These are phyloP conservation scores for Lactarius indigo DNA, from an alignment of 768 basidiomycete species.

Conservation along the genomic window DNA sequence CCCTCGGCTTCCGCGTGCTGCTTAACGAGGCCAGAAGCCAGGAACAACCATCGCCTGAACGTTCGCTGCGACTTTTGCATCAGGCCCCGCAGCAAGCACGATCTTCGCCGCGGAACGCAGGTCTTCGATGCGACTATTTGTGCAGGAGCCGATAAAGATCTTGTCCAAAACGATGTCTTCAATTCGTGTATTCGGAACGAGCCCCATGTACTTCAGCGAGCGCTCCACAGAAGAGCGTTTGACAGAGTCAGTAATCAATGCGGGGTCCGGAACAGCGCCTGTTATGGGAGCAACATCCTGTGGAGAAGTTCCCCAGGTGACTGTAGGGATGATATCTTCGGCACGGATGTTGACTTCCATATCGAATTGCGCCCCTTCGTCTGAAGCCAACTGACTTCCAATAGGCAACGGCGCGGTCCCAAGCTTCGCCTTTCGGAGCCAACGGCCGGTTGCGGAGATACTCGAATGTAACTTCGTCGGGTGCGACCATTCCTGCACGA, in stretches of 20 bases:
- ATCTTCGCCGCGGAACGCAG: slow-evolving; percentile 57
- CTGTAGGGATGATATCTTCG: slow-evolving; percentile 59
- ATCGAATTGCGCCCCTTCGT: slow-evolving; percentile 59
- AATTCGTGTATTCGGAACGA: slow-evolving; percentile 50
- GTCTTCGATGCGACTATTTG: slow-evolving; percentile 65
- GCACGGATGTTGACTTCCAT: slow-evolving; percentile 53
- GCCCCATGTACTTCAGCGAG: slow-evolving; percentile 60
- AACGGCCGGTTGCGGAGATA: slow-evolving; percentile 60
- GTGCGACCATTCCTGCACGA: slow-evolving; percentile 63
- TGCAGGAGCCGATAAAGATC: slow-evolving; percentile 67
- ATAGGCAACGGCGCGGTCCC: slow-evolving; percentile 58
- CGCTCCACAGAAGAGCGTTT: slow-evolving; percentile 47
- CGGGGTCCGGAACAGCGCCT: slow-evolving; percentile 53
- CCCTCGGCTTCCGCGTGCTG: slow-evolving; percentile 65
- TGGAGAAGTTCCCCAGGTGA: slow-evolving; percentile 66
- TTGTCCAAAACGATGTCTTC: slow-evolving; percentile 59
- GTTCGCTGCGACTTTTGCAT: slow-evolving; percentile 48
- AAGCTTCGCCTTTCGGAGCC: slow-evolving; percentile 53
- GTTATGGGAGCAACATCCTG: slow-evolving; percentile 60
- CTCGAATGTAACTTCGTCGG: slow-evolving; percentile 58
- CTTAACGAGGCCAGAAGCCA: slow-evolving; percentile 63
- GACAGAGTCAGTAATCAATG: slow-evolving; percentile 41
- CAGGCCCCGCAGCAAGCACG: slow-evolving; percentile 47
- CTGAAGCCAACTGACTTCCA: slow-evolving; percentile 53
- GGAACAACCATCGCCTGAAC: slow-evolving; percentile 65